A percentile compares a stretch with the other conserved stretches of the same genome.
Evolutionary conservation across 768 basidiomycete genomes (phyloP).

Genomic region (Agrocybe praecox): DNA sequence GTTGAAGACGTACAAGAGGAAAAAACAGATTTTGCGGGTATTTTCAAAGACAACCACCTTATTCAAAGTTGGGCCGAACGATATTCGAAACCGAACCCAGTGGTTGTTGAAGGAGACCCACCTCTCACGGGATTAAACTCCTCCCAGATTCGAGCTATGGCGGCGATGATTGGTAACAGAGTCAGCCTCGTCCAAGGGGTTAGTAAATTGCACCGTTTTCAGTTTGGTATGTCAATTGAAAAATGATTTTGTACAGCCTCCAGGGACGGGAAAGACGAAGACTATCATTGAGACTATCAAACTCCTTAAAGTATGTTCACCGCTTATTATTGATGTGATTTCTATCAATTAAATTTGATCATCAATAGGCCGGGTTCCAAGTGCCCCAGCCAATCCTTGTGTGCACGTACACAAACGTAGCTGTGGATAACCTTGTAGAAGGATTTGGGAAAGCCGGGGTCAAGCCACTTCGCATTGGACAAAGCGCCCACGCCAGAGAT

Average conservation of each 20-base stretch:
- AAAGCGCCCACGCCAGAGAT: slow-evolving; percentile 56
- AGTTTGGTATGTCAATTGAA: slow-evolving; percentile 2
- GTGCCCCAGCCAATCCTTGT: slow-evolving; percentile 85
- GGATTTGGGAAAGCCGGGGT: slow-evolving; percentile 64
- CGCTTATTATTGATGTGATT: neutral
- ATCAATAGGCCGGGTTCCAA: slow-evolving; percentile 68
- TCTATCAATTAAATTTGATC: no score
- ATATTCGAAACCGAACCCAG: slow-evolving; percentile 58
- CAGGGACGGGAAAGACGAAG: slow-evolving; percentile 92
- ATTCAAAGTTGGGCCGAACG: slow-evolving; percentile 84
- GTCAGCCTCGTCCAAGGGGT: slow-evolving; percentile 89
- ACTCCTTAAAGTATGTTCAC: slow-evolving; percentile 63
- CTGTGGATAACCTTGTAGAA: slow-evolving; percentile 89
- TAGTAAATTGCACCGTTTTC: slow-evolving; percentile 26
- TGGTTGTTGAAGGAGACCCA: slow-evolving; percentile 81
- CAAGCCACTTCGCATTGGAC: slow-evolving; percentile 78
- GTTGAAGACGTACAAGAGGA: slow-evolving; percentile 3
- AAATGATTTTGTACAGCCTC: slow-evolving; percentile 55
- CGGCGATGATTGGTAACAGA: slow-evolving; percentile 81
- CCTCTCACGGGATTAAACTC: slow-evolving; percentile 61
- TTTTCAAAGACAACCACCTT: slow-evolving; percentile 71
- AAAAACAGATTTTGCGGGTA: slow-evolving; percentile 26
- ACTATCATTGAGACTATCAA: slow-evolving; percentile 87
- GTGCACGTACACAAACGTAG: slow-evolving; percentile 94
- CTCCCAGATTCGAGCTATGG: slow-evolving; percentile 82